Conservation (phyloP, 164 flowering plant species). For the Piper longum region DNA sequence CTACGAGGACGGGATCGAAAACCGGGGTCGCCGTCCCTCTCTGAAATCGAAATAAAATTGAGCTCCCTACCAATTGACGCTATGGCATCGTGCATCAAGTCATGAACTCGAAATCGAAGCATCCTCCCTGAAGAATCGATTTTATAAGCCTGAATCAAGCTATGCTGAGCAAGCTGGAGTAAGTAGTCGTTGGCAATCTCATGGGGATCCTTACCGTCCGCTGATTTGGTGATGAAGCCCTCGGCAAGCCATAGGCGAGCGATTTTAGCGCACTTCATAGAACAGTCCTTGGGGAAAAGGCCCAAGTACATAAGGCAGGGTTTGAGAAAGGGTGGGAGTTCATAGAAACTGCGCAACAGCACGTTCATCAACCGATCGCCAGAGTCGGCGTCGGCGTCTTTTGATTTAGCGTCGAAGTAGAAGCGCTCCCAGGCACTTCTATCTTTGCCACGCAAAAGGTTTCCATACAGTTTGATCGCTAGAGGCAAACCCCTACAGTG, state of each 20-base stretch:
- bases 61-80: slow-evolving; percentile 14
- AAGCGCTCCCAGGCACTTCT: neutral
- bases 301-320: slow-evolving; percentile 3
- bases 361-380: neutral
- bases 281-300: neutral
- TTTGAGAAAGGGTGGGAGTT: slow-evolving; percentile 1
- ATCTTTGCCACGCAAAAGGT: neutral
- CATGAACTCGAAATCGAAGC: slow-evolving; percentile 31
- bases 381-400: neutral
- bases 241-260: slow-evolving; percentile 4
- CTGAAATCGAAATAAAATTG: slow-evolving; percentile 11
- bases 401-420: neutral
- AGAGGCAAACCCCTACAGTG: neutral
- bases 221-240: neutral
- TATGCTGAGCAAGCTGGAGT: neutral
- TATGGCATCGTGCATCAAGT: slow-evolving; percentile 30
- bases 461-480: neutral
- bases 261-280: neutral
- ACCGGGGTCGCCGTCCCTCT: neutral
- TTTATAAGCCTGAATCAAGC: slow-evolving; percentile 9
- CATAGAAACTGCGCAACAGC: slow-evolving; percentile 1
- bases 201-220: neutral
- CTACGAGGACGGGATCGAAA: slow-evolving; percentile 8
- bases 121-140: slow-evolving; percentile 17
- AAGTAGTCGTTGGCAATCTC: slow-evolving; percentile 6